Base-by-base conservation (phyloP, 176 grass and related monocot species). In the Chloris gayana region DNA sequence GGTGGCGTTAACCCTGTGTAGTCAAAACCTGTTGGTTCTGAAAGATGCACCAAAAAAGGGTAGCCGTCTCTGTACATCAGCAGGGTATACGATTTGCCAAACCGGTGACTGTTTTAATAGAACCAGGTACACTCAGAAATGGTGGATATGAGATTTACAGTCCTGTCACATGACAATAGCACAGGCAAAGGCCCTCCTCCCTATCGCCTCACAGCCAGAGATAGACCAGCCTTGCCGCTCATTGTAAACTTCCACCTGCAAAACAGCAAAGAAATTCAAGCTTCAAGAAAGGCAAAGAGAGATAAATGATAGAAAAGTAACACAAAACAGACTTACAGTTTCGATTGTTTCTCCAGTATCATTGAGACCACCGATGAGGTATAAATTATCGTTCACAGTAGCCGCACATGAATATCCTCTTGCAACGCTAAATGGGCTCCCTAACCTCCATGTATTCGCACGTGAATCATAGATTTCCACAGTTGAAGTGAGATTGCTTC, bases 391-490 rank as follows among this genome's bases (percentile, higher is more conserved):
- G 3, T 87, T 56, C 24, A 87, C 15, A 38, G 91, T 85, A 22
- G 81, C 78, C 1, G 90, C 88, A 24, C 89, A 85, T 46, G 83
- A 83, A 70, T 92, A 94, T 88, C 85, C 85, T 92, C 92, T 92
- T 30, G 72, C 44, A 19, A 66, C 7, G 25, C 74, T 91, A 71
- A 91, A 83, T 14, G 92, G 88, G 22, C 31, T 81, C 12, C 69
- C 56, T 3, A 74, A 82, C 77, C 87, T 88, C 95, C 95, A 98
- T 5, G 85, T 80, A 78, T 83, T 76, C 13, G 89, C 61, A 24
- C 63, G 85, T 9, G 92, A 84, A 72, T 98, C 95, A 69, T 91
- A 90, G 49, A 82, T 76, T 71, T 98, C 95, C 41, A 94, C 78
- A 3, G 73, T 93, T 6, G 95, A 89, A 34, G 88, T 9, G 78